These are phyloP conservation scores for Colletotrichum sidae DNA, from an alignment of 2,329 filamentous ascomycete genomes.

Conservation along the genomic window DNA sequence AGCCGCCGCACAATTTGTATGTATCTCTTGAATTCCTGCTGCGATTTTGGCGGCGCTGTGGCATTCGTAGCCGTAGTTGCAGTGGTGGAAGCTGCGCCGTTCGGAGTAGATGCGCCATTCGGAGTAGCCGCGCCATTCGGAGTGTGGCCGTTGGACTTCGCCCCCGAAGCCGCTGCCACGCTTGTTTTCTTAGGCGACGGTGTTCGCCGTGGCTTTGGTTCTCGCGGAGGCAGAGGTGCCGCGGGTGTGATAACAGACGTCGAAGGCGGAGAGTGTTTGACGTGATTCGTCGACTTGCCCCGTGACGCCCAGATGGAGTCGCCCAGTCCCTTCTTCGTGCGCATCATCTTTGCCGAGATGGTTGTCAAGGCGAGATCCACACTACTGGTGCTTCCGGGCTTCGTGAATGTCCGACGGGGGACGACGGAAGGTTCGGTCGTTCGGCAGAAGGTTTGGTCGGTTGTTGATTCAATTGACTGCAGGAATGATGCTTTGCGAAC, in stretches of 20 bases:
- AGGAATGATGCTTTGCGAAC: not conserved
- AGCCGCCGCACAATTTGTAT: constrained; percentile 70
- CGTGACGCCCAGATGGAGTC: constrained; percentile 35
- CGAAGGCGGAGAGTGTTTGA: not conserved
- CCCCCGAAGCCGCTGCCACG: no score
- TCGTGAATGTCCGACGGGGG: not conserved
- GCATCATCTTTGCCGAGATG: constrained; percentile 1
- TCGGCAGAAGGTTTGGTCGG: no score
- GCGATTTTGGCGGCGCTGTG: constrained; percentile 24
- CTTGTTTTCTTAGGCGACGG: not conserved
- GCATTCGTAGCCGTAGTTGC: not conserved
- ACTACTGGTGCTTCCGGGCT: no score
- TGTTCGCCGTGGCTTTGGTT: not conserved
- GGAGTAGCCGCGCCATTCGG: no score
- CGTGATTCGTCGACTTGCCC: constrained; percentile 1
- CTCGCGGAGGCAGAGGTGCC: not conserved
- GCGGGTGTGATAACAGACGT: constrained; percentile 25
- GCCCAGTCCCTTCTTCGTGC: constrained; percentile 15
- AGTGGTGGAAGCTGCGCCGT: not conserved
- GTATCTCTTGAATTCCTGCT: constrained; percentile 66
- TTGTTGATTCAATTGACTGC: no score
- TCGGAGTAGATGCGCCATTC: not conserved
- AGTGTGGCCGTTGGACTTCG: no score
- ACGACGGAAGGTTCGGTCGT: not conserved
- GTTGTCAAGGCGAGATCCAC: no score